Evolutionary conservation across 2,329 filamentous ascomycete genomes (phyloP).

Genomic region (Sporothrix humicola): DNA sequence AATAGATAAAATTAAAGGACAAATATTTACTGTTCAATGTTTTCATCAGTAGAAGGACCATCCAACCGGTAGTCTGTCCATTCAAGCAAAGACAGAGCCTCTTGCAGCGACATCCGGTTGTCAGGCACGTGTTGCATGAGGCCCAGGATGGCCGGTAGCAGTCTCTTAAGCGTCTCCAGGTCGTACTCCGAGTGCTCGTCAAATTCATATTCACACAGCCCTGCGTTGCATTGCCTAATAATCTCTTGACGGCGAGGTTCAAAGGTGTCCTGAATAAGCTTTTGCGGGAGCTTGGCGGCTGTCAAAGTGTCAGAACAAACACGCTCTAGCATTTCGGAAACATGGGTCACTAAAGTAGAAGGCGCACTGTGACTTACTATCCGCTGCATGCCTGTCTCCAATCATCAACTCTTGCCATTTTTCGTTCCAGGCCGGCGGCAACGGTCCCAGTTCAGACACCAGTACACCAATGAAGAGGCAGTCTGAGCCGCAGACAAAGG

Average conservation of each 20-base stretch:
- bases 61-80: conserved; percentile 17
- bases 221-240: background rate
- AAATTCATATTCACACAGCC: background rate
- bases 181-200: conserved; percentile 25
- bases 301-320: too few species aligned
- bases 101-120: conserved; percentile 22
- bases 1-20: too few species aligned
- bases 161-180: conserved; percentile 19
- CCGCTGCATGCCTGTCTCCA: background rate
- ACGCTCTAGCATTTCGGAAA: too few species aligned
- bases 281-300: background rate
- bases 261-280: conserved; percentile 26
- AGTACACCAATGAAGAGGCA: conserved; percentile 19
- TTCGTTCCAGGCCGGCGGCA: background rate
- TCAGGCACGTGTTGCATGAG: conserved; percentile 12
- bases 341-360: too few species aligned
- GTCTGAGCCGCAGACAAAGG: background rate
- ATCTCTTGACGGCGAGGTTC: conserved; percentile 13
- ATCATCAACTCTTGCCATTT: conserved; percentile 21
- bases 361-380: background rate
- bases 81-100: conserved; percentile 13
- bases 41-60: too few species aligned
- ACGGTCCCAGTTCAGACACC: conserved; percentile 16
- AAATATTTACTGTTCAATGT: too few species aligned
- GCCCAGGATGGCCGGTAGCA: conserved; percentile 19